Conservation (phyloP, 257 asterid species). For the Nicotiana obtusifolia region DNA sequence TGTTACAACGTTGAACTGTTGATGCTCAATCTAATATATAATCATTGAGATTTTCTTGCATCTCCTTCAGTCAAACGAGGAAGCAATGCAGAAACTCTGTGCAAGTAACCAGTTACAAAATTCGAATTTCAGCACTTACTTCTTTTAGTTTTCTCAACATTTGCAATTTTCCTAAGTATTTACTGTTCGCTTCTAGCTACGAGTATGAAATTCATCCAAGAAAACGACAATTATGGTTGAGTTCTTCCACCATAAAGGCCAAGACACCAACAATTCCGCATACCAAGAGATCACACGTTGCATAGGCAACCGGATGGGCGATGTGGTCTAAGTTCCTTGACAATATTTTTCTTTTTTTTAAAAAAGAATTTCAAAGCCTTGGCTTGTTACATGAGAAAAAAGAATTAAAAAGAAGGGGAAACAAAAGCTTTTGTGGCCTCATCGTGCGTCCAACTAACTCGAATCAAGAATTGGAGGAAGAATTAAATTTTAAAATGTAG, state of each 20-base stretch:
- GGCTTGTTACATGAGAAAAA: background rate
- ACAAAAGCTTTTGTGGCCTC: background rate
- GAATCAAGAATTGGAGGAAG: background rate
- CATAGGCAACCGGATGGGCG: background rate
- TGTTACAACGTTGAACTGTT: no score
- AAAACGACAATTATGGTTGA: no score
- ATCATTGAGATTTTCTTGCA: no score
- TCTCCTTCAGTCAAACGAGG: no score
- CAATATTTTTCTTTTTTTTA: background rate
- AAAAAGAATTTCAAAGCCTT: background rate
- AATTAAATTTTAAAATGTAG: background rate
- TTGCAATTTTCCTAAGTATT: no score
- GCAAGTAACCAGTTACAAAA: no score
- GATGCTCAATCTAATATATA: no score
- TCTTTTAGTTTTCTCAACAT: no score
- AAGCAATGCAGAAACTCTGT: no score
- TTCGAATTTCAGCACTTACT: no score
- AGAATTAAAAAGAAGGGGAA: background rate
- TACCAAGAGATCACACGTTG: background rate
- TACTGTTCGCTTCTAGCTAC: no score
- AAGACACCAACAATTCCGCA: background rate
- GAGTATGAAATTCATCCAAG: no score
- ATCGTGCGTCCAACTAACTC: background rate
- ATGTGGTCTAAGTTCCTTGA: background rate
- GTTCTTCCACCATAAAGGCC: background rate